phyloP scores from a whole-genome alignment of 305 asterid genomes.

The Coffea humblotiana region DNA sequence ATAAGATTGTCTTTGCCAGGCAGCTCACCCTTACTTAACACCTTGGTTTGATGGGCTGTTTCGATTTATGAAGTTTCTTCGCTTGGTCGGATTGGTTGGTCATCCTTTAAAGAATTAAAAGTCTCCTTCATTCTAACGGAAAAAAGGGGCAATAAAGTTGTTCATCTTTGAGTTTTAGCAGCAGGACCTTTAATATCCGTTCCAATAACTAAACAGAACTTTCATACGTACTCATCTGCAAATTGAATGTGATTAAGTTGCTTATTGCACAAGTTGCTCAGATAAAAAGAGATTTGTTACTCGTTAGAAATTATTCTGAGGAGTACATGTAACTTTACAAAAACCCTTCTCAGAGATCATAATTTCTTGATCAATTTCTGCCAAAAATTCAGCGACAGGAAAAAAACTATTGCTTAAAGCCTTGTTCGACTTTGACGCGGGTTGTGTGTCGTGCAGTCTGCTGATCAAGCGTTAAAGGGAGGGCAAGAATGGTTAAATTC shows the following conservation, averaged over 20 bases:
- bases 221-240: not conserved
- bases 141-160: not conserved
- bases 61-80: constrained; percentile 9
- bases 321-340: not conserved
- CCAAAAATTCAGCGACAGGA: too few relatives aligned
- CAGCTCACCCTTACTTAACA: not conserved
- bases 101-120: constrained; percentile 1
- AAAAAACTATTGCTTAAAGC: not conserved
- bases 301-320: too few relatives aligned
- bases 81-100: not conserved
- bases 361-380: too few relatives aligned
- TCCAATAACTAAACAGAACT: not conserved
- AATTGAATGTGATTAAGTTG: not conserved
- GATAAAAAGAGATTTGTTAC: not conserved
- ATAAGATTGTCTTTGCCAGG: constrained; percentile 4
- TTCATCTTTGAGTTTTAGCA: not conserved
- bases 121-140: not conserved
- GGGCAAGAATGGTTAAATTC: not conserved
- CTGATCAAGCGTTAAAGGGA: not conserved
- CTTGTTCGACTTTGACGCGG: not conserved
- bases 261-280: not conserved
- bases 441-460: not conserved
- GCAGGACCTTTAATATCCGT: not conserved
- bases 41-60: not conserved
- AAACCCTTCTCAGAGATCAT: not conserved